A percentile compares a stretch with the other conserved stretches of the same genome.
Evolutionary conservation across 208 protist species (phyloP).

Genomic region (Crithidia fasciculata): DNA sequence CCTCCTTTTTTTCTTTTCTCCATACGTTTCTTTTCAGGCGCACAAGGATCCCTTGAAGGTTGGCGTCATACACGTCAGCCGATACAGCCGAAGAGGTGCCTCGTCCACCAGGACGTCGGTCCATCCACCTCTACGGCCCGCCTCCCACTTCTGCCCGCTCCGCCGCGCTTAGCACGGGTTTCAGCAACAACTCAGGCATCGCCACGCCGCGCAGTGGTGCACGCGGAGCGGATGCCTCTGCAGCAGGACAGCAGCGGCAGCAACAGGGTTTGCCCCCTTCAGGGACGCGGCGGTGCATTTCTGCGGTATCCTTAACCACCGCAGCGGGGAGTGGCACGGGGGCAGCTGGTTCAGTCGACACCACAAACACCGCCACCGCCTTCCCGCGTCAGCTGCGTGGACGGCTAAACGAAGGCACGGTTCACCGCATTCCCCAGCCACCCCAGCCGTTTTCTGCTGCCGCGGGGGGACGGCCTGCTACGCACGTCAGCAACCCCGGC

Average conservation of each 20-base stretch:
- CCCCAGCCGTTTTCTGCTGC: not conserved
- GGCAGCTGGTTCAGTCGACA: not conserved
- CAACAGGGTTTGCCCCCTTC: too few species aligned
- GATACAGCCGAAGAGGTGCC: not conserved
- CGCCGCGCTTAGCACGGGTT: not conserved
- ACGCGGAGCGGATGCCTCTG: too few species aligned
- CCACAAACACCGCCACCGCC: not conserved
- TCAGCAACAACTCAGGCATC: not conserved
- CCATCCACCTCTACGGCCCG: constrained; percentile 8
- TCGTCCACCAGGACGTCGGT: constrained; percentile 15
- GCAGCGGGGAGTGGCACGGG: not conserved
- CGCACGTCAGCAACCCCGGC: not conserved
- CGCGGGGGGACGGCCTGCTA: not conserved
- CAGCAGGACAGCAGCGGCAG: too few species aligned
- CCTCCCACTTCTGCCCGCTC: not conserved
- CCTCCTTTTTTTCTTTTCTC: constrained; percentile 13
- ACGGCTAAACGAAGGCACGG: constrained; percentile 46
- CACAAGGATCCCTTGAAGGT: not conserved
- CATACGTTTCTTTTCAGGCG: too few species aligned
- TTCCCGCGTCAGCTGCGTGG: constrained; percentile 33
- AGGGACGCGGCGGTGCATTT: too few species aligned
- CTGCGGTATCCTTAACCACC: not conserved
- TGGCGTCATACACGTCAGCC: not conserved
- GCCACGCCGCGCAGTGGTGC: too few species aligned
- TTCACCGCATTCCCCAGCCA: constrained; percentile 25